Conservation (phyloP, 2,329 filamentous ascomycete genomes). For the Aureobasidium mangrovei region DNA sequence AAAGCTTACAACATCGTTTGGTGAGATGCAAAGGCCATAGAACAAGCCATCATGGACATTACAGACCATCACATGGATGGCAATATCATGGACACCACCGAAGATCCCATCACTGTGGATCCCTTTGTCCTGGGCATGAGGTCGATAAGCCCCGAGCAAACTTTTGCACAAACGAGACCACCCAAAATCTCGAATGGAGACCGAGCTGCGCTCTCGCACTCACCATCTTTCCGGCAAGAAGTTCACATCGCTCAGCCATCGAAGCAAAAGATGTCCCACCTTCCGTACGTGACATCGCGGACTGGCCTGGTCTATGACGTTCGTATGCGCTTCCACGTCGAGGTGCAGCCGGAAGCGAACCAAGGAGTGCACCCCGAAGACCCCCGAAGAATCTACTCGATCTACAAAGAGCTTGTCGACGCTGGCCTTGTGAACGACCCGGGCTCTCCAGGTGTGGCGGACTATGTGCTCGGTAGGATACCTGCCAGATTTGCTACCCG, state of each 20-base stretch:
- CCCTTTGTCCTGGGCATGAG: not conserved
- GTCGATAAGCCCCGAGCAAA: not conserved
- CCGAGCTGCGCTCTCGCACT: not conserved
- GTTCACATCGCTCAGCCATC: not conserved
- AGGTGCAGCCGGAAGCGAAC: slow-evolving; percentile 46
- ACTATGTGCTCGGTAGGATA: slow-evolving; percentile 59
- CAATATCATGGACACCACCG: slow-evolving; percentile 5
- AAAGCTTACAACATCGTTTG: not conserved
- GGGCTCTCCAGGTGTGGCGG: slow-evolving; percentile 38
- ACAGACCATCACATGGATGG: slow-evolving; percentile 6
- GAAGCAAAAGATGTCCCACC: slow-evolving; percentile 26
- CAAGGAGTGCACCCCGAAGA: slow-evolving; percentile 84
- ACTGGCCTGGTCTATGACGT: slow-evolving; percentile 65
- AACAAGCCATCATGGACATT: not conserved
- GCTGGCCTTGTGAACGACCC: slow-evolving; percentile 65
- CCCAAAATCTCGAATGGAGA: slow-evolving; percentile 1
- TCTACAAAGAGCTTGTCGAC: slow-evolving; percentile 79
- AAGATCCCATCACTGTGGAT: not conserved
- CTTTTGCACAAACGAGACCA: not conserved
- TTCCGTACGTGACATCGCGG: slow-evolving; percentile 30
- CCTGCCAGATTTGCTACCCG: slow-evolving; percentile 65
- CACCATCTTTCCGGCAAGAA: slow-evolving; percentile 8
- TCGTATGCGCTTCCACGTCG: slow-evolving; percentile 91
- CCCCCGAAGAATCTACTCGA: slow-evolving; percentile 81
- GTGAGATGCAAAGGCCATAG: not conserved